phyloP scores from a whole-genome alignment of 805 yeast species.

The Cephaloascus albidus region DNA sequence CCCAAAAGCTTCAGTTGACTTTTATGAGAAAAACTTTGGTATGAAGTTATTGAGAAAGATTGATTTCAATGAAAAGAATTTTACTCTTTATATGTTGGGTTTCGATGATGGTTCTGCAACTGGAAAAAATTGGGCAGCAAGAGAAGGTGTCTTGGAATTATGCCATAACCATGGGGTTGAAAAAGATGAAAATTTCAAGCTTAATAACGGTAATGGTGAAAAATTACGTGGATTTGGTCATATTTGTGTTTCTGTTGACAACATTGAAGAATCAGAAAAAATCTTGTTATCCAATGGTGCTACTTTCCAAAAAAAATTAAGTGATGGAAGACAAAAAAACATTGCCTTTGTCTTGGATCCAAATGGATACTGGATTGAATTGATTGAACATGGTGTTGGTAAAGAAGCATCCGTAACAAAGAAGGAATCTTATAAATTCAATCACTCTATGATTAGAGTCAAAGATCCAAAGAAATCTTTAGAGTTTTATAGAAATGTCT shows the following conservation, averaged over 20 bases:
- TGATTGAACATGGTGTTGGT: constrained; percentile 48
- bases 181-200: constrained; percentile 39
- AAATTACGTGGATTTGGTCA: constrained; percentile 93
- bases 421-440: constrained; percentile 41
- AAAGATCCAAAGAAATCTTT: constrained; percentile 74
- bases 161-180: constrained; percentile 75
- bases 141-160: constrained; percentile 72
- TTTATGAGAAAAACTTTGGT: constrained; percentile 70
- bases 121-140: constrained; percentile 29
- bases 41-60: constrained; percentile 48
- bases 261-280: constrained; percentile 55
- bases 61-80: constrained; percentile 45
- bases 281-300: constrained; percentile 55
- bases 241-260: constrained; percentile 79
- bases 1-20: constrained; percentile 61
- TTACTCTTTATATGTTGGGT: constrained; percentile 63
- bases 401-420: constrained; percentile 32
- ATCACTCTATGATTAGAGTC: constrained; percentile 90
- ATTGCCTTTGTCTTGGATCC: constrained; percentile 96
- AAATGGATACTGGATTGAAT: constrained; percentile 94
- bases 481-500: constrained; percentile 65
- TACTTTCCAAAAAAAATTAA: constrained; percentile 68
- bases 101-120: constrained; percentile 35
- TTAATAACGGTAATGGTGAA: constrained; percentile 77
- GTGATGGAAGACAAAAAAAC: constrained; percentile 87